phyloP scores from a whole-genome alignment of 2,329 filamentous ascomycete species.

The Dothideomycetes sp. region DNA sequence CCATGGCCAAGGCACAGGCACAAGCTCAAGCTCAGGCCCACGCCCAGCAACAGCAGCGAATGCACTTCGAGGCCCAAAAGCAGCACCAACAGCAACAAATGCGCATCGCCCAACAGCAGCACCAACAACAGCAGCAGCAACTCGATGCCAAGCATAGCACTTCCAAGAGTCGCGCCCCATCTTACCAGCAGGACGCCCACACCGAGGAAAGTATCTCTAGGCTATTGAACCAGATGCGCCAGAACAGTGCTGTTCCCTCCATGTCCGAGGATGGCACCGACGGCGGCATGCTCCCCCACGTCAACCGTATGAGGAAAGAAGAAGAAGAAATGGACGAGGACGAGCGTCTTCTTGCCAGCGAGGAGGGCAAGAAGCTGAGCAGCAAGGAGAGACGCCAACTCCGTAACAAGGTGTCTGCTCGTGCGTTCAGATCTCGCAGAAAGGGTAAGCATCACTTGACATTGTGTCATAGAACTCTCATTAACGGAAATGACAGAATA shows the following conservation, averaged over 20 bases:
- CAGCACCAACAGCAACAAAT: slow-evolving; percentile 23
- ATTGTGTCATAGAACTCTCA: slow-evolving; percentile 3
- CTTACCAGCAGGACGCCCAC: slow-evolving; percentile 33
- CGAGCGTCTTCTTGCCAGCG: slow-evolving; percentile 83
- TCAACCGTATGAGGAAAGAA: slow-evolving; percentile 73
- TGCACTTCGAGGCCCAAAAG: slow-evolving; percentile 19
- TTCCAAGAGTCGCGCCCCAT: slow-evolving; percentile 20
- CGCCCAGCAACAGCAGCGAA: slow-evolving; percentile 39
- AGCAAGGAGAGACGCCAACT: slow-evolving; percentile 94
- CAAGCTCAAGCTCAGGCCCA: slow-evolving; percentile 23
- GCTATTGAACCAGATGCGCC: slow-evolving; percentile 82
- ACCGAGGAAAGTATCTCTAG: slow-evolving; percentile 86
- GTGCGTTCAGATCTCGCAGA: slow-evolving; percentile 92
- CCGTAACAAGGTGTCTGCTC: slow-evolving; percentile 97
- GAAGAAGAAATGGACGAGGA: slow-evolving; percentile 99
- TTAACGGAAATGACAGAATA: slow-evolving; percentile 67
- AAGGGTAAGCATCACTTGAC: slow-evolving; percentile 61
- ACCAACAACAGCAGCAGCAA: slow-evolving; percentile 17
- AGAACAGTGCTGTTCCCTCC: slow-evolving; percentile 50
- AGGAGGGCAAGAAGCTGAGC: slow-evolving; percentile 98
- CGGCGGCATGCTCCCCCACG: slow-evolving; percentile 46
- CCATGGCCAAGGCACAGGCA: slow-evolving; percentile 46
- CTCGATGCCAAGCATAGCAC: slow-evolving; percentile 31
- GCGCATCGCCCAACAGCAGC: slow-evolving; percentile 23
- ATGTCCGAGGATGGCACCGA: slow-evolving; percentile 33